These are phyloP conservation scores for Cercophora sp. DNA, from an alignment of 495 filamentous ascomycete species.

Conservation along the genomic window DNA sequence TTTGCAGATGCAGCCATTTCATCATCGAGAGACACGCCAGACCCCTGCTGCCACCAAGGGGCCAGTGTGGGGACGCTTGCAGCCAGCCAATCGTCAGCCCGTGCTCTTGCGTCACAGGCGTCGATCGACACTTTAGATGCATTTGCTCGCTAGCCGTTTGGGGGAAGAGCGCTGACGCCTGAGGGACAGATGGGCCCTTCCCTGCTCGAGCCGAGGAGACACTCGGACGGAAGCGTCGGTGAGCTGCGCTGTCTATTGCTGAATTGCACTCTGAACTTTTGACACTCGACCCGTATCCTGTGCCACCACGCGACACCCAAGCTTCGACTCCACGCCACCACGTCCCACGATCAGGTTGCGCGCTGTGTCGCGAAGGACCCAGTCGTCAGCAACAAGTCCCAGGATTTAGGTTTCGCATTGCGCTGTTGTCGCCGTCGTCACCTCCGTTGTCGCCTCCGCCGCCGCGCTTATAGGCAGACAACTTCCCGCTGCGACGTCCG, in stretches of 20 bases:
- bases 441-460: neutral
- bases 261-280: neutral
- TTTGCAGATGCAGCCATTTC: constrained; percentile 18
- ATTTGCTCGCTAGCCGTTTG: neutral
- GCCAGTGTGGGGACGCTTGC: neutral
- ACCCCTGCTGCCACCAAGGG: constrained; percentile 1
- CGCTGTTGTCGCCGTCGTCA: neutral
- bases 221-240: neutral
- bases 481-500: neutral
- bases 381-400: neutral
- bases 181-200: neutral
- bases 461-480: neutral
- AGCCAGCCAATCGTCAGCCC: constrained; percentile 5
- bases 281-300: neutral
- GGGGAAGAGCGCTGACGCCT: too few relatives aligned
- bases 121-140: constrained; percentile 17
- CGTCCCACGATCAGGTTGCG: neutral
- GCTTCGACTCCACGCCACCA: neutral
- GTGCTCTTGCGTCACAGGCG: constrained; percentile 20
- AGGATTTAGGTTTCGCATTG: neutral
- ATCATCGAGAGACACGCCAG: constrained; percentile 17
- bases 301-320: neutral
- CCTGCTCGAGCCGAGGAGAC: neutral
- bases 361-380: neutral
- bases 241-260: too few relatives aligned